Base-by-base conservation (phyloP, 1,284 basidiomycete species). In the Cryptococcus wingfieldii region DNA sequence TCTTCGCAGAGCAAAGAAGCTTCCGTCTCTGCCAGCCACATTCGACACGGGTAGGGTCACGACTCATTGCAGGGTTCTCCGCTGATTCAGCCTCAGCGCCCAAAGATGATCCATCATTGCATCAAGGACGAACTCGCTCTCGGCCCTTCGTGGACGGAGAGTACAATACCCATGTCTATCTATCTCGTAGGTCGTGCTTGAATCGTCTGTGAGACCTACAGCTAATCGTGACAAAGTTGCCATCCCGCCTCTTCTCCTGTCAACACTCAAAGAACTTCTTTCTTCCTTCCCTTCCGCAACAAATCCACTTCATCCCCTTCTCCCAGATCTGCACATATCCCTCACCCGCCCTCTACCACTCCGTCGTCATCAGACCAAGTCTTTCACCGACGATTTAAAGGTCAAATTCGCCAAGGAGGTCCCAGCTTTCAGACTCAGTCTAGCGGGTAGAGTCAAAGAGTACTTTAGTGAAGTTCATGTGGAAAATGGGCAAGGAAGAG, bases 61-160 rank as follows among this genome's bases (percentile, higher is more conserved):
- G 13, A 19, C 8, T 19, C 4, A 5, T 25, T 53, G 25, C 9
- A 18, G 14, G 37, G n/a, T 12, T 37, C 8, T 18, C 4, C 9
- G 25, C 13, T 50, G 12, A 41, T 2, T 16, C 25, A 10, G 10
- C 3, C 34, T 7, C 45, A 65, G 66, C 49, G 6, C 63, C 68
- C 4, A 55, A 55, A 16, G 72, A 77, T 53, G 67, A 75, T 50
- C 73, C 72, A 5, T 44, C 64, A 0, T 47, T 58, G 27, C 76
- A 77, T 63, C 70, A 72, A 59, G 76, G 76, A 9, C 61, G 73
- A 16, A 62, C 47, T 10, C 68, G 76, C 38, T 60, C 72, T 3
- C 61, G 75, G n/a, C 70, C 70, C 3, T 77, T 65, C 60, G 72
- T 74, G 0, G 64, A 72, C 25, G 76, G 76, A 12, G 76, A 77